phyloP scores from a whole-genome alignment of 495 filamentous ascomycete species.

The Talaromyces thailandensis region DNA sequence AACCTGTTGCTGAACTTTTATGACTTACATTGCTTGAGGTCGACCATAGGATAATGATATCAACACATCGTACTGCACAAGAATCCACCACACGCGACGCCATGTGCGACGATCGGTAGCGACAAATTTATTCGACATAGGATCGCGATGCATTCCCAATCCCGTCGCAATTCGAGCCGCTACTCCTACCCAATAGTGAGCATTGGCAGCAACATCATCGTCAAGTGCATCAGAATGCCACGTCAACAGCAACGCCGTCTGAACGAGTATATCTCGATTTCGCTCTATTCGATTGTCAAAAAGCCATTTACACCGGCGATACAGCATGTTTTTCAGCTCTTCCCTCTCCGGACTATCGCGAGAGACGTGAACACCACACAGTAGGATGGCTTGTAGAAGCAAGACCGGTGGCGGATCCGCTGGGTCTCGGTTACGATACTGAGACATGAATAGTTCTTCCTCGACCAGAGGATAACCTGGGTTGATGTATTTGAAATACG shows the following conservation, averaged over 20 bases:
- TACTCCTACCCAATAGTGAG: slow-evolving; percentile 41
- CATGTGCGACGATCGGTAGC: slow-evolving; percentile 36
- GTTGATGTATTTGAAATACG: slow-evolving; percentile 37
- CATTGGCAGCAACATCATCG: slow-evolving; percentile 40
- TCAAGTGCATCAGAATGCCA: slow-evolving; percentile 41
- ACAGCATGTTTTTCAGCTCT: slow-evolving; percentile 37
- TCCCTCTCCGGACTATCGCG: slow-evolving; percentile 32
- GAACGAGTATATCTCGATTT: slow-evolving; percentile 40
- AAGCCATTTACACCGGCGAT: slow-evolving; percentile 38
- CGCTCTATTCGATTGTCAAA: slow-evolving; percentile 41
- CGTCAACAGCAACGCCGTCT: slow-evolving; percentile 36
- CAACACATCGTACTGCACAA: slow-evolving; percentile 41
- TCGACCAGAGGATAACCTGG: slow-evolving; percentile 37
- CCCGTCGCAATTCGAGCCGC: slow-evolving; percentile 40
- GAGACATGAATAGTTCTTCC: slow-evolving; percentile 38
- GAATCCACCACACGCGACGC: slow-evolving; percentile 38
- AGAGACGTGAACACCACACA: slow-evolving; percentile 36
- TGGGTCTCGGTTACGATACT: slow-evolving; percentile 38
- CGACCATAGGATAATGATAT: slow-evolving; percentile 41
- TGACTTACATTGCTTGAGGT: slow-evolving; percentile 38
- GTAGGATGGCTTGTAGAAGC: slow-evolving; percentile 35
- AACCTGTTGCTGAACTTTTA: background rate
- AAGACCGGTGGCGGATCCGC: slow-evolving; percentile 35
- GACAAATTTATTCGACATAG: slow-evolving; percentile 33
- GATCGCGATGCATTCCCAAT: slow-evolving; percentile 41